Base-by-base conservation (phyloP, 371 early-diverging fungal genomes). In the Paraphysoderma sedebokerense region DNA sequence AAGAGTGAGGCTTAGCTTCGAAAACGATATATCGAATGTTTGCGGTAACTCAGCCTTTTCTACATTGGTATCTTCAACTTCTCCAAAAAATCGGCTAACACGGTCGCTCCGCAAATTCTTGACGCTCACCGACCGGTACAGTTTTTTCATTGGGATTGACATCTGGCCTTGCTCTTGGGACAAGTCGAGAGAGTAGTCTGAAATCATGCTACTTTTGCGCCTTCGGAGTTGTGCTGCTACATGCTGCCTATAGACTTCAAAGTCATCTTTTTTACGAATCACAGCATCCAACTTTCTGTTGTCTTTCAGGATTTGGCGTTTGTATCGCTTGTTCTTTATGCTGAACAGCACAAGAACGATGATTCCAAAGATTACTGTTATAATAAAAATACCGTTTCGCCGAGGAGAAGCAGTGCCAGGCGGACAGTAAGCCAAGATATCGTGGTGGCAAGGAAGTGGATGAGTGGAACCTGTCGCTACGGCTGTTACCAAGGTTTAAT, bases 21-120 rank as follows among this genome's bases (percentile, higher is more conserved):
- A 67, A 58, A 78, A 79, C 49, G 66, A 62, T 47, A 72, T 68
- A 45, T 77, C 66, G 39, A 68, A 65, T 0, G 53, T 51, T 33
- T 20, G 37, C 19, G n/a, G n/a, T 20, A 22, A 36, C 19, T 36
- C 19, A n/a, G n/a, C 37, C 5, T 36, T 20, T n/a, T 36, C 37
- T 20, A 17, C 20, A 22, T n/a, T 17, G 17, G 20, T 20, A 22
- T 17, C 37, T 5, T 5, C 37, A 22, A 36, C 37, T n/a, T n/a
- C n/a, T 36, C 37, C 37, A 22, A 22, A n/a, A 22, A 17, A n/a
- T 5, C 37, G 17, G 17, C n/a, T 36, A 22, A 36, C 37, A n/a
- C n/a, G 37, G 17, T 17, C n/a, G 2, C 37, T n/a, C 6, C 20
- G n/a, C 37, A 36, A 17, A 22, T 20, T 36, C 37, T 17, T n/a